Base-by-base conservation (phyloP, 805 yeast genomes). In the Saccharomycopsis synnaedendra region DNA sequence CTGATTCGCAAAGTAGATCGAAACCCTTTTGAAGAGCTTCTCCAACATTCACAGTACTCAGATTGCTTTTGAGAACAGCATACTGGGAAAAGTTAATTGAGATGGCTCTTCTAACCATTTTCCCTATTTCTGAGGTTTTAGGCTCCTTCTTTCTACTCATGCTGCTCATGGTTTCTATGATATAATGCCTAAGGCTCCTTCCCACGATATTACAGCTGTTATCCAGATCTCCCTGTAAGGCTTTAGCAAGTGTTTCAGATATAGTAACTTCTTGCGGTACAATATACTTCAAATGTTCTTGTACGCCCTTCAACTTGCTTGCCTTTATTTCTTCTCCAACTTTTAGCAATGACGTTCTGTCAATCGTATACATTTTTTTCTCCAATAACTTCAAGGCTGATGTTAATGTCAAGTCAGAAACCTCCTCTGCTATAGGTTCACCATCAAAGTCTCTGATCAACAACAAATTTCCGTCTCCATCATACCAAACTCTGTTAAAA, bases 401-500 rank as follows among this genome's bases (percentile, higher is more conserved):
- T 3, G 56, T 46, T 33, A 69, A 56, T 5, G 53, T 53, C 41
- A 76, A 54, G 28, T 68, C 66, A 42, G 67, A 58, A 11, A 60
- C 55, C 4, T 34, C 19, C 35, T 40, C 35, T 29, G 19, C 34
- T 19, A 35, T 38, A 11, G 5, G 8, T 5, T 27, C n/a, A 31
- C 27, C 36, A 9, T 9, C 19, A 19, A 19, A 19, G 19, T 19
- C 19, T 19, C 19, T 36, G 32, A 51, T 43, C 19, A 49, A 37
- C 31, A 45, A 8, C 32, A 48, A n/a, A 6, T 41, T 39, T n/a
- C 47, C 47, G 3, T 11, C 27, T 41, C 65, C 58, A 46, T 71
- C 67, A 5, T 76, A 52, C 84, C 84, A 78, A 2, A 72, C 59
- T 48, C 85, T 61, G 56, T 78, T 76, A 10, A 61, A 56, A 0